These are phyloP conservation scores for Cryptococcus neoformans DNA, from an alignment of 1,284 basidiomycete species.

Conservation along the genomic window DNA sequence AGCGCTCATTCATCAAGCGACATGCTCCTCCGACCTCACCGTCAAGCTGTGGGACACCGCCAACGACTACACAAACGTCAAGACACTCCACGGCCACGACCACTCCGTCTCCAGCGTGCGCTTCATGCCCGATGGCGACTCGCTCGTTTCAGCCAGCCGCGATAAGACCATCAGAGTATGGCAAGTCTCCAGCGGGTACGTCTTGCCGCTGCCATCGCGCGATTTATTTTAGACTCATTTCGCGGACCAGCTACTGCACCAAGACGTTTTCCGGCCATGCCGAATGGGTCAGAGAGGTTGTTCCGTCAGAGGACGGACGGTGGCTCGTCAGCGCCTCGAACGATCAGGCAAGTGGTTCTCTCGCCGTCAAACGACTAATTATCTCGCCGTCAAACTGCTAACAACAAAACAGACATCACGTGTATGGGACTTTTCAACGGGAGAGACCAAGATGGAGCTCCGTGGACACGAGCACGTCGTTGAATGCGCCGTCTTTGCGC, in stretches of 20 bases:
- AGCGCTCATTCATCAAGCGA: slow-evolving; percentile 54
- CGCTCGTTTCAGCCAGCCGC: slow-evolving; percentile 77
- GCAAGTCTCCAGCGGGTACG: slow-evolving; percentile 77
- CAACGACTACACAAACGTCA: slow-evolving; percentile 87
- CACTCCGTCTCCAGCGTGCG: slow-evolving; percentile 81
- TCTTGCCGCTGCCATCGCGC: slow-evolving; percentile 1
- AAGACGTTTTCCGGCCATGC: slow-evolving; percentile 61
- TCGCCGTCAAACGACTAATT: no score
- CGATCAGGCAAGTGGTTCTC: slow-evolving; percentile 67
- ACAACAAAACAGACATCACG: no score
- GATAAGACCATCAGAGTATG: slow-evolving; percentile 83
- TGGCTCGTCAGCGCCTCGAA: slow-evolving; percentile 75
- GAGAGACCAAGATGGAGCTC: slow-evolving; percentile 76
- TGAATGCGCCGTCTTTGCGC: slow-evolving; percentile 79
- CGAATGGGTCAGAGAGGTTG: slow-evolving; percentile 67
- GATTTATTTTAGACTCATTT: no score
- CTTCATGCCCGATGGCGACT: slow-evolving; percentile 79
- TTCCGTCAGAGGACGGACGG: slow-evolving; percentile 72
- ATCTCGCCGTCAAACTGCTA: no score
- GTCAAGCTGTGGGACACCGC: slow-evolving; percentile 89
- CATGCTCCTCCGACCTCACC: slow-evolving; percentile 83
- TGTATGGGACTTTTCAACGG: slow-evolving; percentile 72
- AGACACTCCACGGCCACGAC: slow-evolving; percentile 85
- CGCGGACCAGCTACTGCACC: slow-evolving; percentile 55
- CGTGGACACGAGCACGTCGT: slow-evolving; percentile 86